Conservation (phyloP, 768 basidiomycete species). For the Mrakia gelida region DNA sequence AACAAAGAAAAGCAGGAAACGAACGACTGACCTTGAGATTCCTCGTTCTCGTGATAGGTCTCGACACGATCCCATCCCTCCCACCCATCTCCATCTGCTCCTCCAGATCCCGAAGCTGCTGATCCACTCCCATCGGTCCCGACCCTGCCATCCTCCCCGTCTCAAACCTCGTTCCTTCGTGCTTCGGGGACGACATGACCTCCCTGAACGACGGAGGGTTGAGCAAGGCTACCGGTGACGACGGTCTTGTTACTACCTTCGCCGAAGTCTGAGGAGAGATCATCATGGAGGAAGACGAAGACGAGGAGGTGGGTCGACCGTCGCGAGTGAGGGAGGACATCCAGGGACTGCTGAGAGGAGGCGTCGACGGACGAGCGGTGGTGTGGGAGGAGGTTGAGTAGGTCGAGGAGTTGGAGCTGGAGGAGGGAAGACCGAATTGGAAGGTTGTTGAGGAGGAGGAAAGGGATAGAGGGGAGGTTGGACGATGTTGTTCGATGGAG, state of each 20-base stretch:
- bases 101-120: constrained; percentile 5
- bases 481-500: neutral
- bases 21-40: constrained; percentile 4
- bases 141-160: neutral
- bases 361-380: neutral
- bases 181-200: neutral
- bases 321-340: neutral
- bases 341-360: neutral
- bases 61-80: neutral
- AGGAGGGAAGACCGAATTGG: neutral
- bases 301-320: neutral
- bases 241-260: neutral
- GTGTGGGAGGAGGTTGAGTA: neutral
- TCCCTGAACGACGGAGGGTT: constrained; percentile 12
- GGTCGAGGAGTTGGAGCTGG: neutral
- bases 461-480: neutral
- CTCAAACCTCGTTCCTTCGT: neutral
- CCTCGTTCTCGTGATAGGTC: constrained; percentile 1
- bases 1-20: too few species aligned
- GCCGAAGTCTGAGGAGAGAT: neutral
- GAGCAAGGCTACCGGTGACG: neutral
- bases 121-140: neutral
- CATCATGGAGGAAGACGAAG: constrained; percentile 1
- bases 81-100: constrained; percentile 4
- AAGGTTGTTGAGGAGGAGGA: neutral